Base-by-base conservation (phyloP, 2,329 filamentous ascomycete genomes). In the Cladosporium sp. region DNA sequence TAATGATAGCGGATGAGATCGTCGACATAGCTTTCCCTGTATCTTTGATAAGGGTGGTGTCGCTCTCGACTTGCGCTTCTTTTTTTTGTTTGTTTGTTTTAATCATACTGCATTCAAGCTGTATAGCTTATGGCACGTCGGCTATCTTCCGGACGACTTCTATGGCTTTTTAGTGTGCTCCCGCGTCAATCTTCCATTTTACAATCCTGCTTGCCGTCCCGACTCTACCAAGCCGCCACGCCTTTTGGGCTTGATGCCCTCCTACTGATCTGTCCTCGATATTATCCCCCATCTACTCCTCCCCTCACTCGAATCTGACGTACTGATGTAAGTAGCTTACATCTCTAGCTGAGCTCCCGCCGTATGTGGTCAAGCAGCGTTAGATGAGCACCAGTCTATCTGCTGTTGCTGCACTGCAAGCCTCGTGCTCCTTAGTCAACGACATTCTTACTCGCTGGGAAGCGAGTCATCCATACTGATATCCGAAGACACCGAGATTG, bases 121-220 rank as follows among this genome's bases (percentile, higher is more conserved):
- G n/a, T n/a, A 30, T 30, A 30, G 30, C 30, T 30, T 30, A 30
- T 30, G 30, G 30, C 30, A 30, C 30, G 30, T 30, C 30, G 30
- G 30, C 30, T 30, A 30, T 30, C 3, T 7, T 30, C 30, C 3
- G 4, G 30, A 30, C 30, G 7, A 30, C 7, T 7, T 30, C 3
- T 30, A 7, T 30, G 7, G 7, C 30, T 30, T 7, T 7, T 30
- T 4, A 4, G 30, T 30, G 30, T 30, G 30, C 30, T 30, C 30
- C 30, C 30, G 30, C 30, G 30, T 30, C 30, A 30, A 7, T 30
- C 30, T 30, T 49, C 7, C 21, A 14, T 28, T 54, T 26, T 55
- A 55, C 52, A 55, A 55, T 34, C 52, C 52, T 55, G 52, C 52
- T 55, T 59, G 59, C 54, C 51, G 59, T 26, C 24, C 52, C 52